Base-by-base conservation (phyloP, 208 protist genomes). In the Leishmania tropica region DNA sequence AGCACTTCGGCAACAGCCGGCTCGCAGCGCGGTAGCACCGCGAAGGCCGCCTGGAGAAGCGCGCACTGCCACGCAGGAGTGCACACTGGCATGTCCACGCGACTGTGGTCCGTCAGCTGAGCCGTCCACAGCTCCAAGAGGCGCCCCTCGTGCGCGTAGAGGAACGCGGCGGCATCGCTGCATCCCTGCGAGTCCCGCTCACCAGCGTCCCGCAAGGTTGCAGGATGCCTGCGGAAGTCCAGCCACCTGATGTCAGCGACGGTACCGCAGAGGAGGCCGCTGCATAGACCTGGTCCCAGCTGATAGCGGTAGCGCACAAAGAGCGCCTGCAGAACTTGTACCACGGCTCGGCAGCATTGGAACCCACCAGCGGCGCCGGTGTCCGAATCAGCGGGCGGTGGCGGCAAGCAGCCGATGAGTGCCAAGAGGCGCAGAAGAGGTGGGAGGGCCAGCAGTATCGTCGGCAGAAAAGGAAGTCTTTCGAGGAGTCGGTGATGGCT, bases 1-100 rank as follows among this genome's bases (percentile, higher is more conserved):
- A 96, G 88, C 37, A 83, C 84, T 56, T 93, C 92, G 17, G 90
- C 89, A 3, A 90, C 87, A 3, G 28, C 47, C 1, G 87, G 79
- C 24, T 89, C 86, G 75, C 88, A 92, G 47, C 83, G 72, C 40
- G 89, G 90, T 0, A 94, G 64, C 0, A 93, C 72, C 19, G 77
- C 74, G 45, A 83, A 86, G 78, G 75, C 76, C 51, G 73, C 40
- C 54, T 80, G 83, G 35, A 89, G 78, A 73, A 83, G 72, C 70
- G 79, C 75, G 73, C 83, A 81, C 53, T 87, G 75, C 78, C 79
- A 78, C 31, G 77, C 83, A 70, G 81, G 68, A 2, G 78, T 80
- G 68, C 78, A 83, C 19, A 84, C 73, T 40, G 81, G 81, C 81
- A 90, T 86, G 67, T 86, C 83, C 3, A 72, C 67, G 6, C 83